Evolutionary conservation across 768 basidiomycete genomes (phyloP).

Genomic region (Lentinus brumalis): DNA sequence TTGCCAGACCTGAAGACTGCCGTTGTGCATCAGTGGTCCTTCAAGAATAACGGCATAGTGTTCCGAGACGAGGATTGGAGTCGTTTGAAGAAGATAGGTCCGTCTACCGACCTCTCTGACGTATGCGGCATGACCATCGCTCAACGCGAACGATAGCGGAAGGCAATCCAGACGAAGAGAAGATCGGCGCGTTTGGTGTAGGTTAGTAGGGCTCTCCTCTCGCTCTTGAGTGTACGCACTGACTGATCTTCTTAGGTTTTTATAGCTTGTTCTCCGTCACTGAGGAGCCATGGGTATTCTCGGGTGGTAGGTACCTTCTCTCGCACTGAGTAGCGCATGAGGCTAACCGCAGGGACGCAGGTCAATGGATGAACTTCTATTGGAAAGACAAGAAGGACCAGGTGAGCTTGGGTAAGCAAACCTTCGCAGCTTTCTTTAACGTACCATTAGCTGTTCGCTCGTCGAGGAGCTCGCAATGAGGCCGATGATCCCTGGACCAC

Average conservation of each 20-base stretch:
- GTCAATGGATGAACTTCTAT: slow-evolving; percentile 93
- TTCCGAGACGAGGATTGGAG: slow-evolving; percentile 90
- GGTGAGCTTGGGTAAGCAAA: slow-evolving; percentile 36
- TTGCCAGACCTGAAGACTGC: slow-evolving; percentile 70
- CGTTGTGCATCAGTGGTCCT: slow-evolving; percentile 74
- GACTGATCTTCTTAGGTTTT: slow-evolving; percentile 48
- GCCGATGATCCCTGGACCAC: slow-evolving; percentile 66
- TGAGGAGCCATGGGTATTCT: slow-evolving; percentile 81
- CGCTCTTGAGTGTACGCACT: not conserved
- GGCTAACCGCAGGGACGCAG: slow-evolving; percentile 33
- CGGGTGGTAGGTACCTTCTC: slow-evolving; percentile 60
- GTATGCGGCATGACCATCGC: too few species aligned
- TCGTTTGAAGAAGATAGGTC: slow-evolving; percentile 86
- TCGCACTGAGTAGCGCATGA: not conserved
- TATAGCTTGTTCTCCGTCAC: slow-evolving; percentile 84
- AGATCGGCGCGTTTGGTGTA: slow-evolving; percentile 96
- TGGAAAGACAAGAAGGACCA: slow-evolving; percentile 95
- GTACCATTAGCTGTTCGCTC: slow-evolving; percentile 67
- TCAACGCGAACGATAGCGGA: slow-evolving; percentile 52
- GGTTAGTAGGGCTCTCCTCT: slow-evolving; percentile 41
- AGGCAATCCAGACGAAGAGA: slow-evolving; percentile 92
- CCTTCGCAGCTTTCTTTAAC: not conserved
- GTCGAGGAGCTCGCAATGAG: slow-evolving; percentile 66
- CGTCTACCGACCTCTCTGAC: not conserved
- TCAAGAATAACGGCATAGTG: slow-evolving; percentile 83